Conservation (phyloP, 169 alveolate genomes). For the Neospora caninum region DNA sequence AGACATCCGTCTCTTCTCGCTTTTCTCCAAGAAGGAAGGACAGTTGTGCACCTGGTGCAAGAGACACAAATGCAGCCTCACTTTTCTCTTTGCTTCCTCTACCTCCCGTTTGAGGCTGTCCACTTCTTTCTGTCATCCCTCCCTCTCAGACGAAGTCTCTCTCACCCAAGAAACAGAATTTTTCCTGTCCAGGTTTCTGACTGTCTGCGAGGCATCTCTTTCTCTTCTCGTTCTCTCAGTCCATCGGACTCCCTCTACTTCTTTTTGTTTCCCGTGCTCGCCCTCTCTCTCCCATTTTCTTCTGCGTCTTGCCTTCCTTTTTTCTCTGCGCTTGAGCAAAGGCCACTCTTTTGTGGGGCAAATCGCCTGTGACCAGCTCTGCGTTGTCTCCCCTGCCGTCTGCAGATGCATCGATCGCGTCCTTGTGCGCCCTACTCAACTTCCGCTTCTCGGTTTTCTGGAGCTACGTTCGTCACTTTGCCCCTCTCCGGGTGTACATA, state of each 20-base stretch:
- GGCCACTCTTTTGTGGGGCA: not conserved
- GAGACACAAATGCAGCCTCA: not conserved
- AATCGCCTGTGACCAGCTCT: not conserved
- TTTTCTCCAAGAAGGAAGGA: not conserved
- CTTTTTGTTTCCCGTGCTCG: too few relatives aligned
- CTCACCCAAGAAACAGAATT: too few relatives aligned
- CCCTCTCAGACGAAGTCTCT: too few relatives aligned
- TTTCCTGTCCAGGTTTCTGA: too few relatives aligned
- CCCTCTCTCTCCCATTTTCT: not conserved
- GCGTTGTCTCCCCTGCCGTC: not conserved
- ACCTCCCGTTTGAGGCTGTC: too few relatives aligned
- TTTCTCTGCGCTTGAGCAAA: not conserved
- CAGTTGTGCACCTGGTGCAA: too few relatives aligned
- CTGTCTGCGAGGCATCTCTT: too few relatives aligned
- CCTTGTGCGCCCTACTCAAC: conserved; percentile 2
- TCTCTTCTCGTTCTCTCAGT: too few relatives aligned
- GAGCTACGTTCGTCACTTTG: not conserved
- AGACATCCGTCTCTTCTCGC: too few relatives aligned
- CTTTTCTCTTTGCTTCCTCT: too few relatives aligned
- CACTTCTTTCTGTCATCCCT: too few relatives aligned
- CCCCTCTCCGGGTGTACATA: not conserved
- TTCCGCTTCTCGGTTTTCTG: not conserved
- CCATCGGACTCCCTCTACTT: too few relatives aligned
- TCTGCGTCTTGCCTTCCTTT: not conserved
- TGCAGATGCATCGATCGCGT: conserved; percentile 25